Conservation (phyloP, 495 filamentous ascomycete genomes). For the Rhypophila decipiens region DNA sequence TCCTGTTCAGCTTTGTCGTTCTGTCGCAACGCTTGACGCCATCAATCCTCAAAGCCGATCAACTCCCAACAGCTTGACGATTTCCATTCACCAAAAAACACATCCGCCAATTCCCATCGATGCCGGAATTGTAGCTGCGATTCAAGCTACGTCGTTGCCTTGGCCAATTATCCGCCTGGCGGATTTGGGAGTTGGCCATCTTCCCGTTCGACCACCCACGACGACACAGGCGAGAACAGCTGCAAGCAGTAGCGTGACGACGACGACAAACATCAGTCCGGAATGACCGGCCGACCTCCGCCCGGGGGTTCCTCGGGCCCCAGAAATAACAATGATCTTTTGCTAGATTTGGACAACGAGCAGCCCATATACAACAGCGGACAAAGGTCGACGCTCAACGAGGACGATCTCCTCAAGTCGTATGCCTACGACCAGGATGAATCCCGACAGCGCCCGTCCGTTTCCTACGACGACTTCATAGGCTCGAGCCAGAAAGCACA, state of each 20-base stretch:
- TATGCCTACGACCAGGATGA: slow-evolving; percentile 62
- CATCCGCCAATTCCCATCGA: no score
- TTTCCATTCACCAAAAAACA: no score
- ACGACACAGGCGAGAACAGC: not conserved
- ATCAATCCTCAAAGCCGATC: no score
- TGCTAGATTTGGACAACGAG: slow-evolving; percentile 67
- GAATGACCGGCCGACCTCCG: slow-evolving; percentile 64
- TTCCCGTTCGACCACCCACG: slow-evolving; percentile 3
- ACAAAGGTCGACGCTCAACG: slow-evolving; percentile 63
- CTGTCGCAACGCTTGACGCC: not conserved
- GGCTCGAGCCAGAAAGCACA: slow-evolving; percentile 47
- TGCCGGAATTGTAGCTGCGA: no score
- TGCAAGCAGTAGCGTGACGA: no score
- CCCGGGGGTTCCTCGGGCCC: slow-evolving; percentile 53
- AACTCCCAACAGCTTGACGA: not conserved
- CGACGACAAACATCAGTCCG: slow-evolving; percentile 27
- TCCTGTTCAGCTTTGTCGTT: not conserved
- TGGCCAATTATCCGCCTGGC: not conserved
- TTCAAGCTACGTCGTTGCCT: no score
- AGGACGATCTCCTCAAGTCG: slow-evolving; percentile 66
- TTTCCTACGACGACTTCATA: slow-evolving; percentile 93
- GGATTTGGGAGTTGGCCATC: no score
- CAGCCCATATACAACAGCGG: slow-evolving; percentile 66
- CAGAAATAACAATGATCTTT: slow-evolving; percentile 62
- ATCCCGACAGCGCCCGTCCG: slow-evolving; percentile 65